phyloP scores from a whole-genome alignment of 495 filamentous ascomycete species.

The Daldinia grandis region DNA sequence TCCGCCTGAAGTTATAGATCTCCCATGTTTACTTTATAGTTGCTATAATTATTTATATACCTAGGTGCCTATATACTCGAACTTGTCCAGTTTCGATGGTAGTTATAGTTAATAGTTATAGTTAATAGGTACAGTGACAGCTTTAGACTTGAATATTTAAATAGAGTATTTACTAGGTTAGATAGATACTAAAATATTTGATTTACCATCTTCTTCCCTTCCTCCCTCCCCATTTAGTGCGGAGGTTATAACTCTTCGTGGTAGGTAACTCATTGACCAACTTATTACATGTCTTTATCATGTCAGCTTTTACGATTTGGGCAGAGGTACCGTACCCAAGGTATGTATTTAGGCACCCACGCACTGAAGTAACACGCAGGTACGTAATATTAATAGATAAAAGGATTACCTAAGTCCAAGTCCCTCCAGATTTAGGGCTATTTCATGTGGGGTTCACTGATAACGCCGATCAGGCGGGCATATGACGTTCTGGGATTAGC shows the following conservation, averaged over 20 bases:
- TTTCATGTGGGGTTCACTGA: constrained; percentile 17
- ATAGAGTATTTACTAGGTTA: no score
- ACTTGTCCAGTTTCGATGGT: not conserved
- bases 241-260: not conserved
- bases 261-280: no score
- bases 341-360: not conserved
- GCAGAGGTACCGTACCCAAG: no score
- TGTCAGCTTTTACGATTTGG: no score
- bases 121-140: not conserved
- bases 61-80: not conserved
- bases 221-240: no score
- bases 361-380: not conserved
- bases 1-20: not conserved
- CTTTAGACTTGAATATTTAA: no score
- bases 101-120: no score
- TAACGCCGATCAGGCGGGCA: constrained; percentile 38
- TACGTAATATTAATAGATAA: constrained; percentile 5
- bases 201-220: no score
- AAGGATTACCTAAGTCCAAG: not conserved
- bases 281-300: no score
- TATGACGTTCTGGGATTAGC: not conserved
- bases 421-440: constrained; percentile 5
- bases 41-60: not conserved
- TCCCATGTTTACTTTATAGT: not conserved
- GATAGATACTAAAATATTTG: no score